phyloP scores from a whole-genome alignment of 805 yeast species.

The Barnettozyma pratensis region DNA sequence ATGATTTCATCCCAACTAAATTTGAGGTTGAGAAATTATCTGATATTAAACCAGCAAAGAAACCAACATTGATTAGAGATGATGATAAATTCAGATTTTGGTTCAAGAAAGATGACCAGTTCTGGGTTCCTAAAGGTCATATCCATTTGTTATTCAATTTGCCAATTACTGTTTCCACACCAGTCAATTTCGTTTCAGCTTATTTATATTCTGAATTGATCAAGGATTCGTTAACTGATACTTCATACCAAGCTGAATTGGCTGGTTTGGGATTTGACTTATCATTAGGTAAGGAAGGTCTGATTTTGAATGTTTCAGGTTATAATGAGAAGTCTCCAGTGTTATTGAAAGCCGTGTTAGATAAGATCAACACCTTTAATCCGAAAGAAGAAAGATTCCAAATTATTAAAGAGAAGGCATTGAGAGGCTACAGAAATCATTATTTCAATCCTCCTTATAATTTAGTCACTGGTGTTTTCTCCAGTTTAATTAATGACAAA shows the following conservation, averaged over 20 bases:
- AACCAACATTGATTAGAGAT: constrained; percentile 58
- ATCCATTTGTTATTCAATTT: constrained; percentile 59
- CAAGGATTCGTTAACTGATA: constrained; percentile 69
- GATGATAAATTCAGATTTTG: constrained; percentile 57
- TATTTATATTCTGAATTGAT: constrained; percentile 64
- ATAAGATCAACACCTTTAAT: constrained; percentile 44
- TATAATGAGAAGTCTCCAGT: constrained; percentile 75
- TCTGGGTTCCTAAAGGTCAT: constrained; percentile 82
- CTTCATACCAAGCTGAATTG: constrained; percentile 76
- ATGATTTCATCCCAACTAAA: constrained; percentile 77
- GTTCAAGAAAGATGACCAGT: constrained; percentile 87
- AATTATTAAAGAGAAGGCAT: constrained; percentile 56
- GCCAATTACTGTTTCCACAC: constrained; percentile 59
- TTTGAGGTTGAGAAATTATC: constrained; percentile 52
- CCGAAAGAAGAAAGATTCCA: constrained; percentile 57
- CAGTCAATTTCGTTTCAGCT: constrained; percentile 52
- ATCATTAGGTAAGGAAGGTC: constrained; percentile 60
- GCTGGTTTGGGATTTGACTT: constrained; percentile 68
- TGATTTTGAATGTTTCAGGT: constrained; percentile 65
- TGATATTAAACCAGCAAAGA: constrained; percentile 32
- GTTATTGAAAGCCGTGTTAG: constrained; percentile 56
- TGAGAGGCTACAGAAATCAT: constrained; percentile 61
- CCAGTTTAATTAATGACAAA: constrained; percentile 64
- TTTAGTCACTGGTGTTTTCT: constrained; percentile 62
- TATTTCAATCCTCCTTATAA: constrained; percentile 72